Base-by-base conservation (phyloP, 2,329 filamentous ascomycete genomes). In the Penicillium sumatraense region DNA sequence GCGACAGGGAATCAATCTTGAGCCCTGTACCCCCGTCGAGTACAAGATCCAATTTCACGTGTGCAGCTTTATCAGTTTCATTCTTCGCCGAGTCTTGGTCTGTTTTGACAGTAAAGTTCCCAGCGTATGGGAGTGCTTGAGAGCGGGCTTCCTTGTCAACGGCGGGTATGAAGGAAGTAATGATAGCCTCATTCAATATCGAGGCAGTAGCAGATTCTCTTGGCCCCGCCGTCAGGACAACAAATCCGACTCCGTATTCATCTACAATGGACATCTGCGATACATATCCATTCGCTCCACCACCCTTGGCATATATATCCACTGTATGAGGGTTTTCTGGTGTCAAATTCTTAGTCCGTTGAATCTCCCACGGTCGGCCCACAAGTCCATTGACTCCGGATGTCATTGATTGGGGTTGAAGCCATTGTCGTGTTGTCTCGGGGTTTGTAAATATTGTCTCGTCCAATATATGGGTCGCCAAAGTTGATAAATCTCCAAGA, bases 341-440 rank as follows among this genome's bases (percentile, higher is more conserved):
- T 0, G 66, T 66, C 0, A 75, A 44, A 21, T 65, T 58, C 0
- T 62, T 14, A 0, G 66, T 61, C 1, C 69, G 71, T 1, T 69
- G 63, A 13, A 76, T 74, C 42, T 77, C 74, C 75, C 74, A 76
- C 0, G 74, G 72, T 60, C 70, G 67, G 3, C 75, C 74, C 2
- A 73, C 72, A 20, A 73, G 64, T 11, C 62, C 65, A 23, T 64
- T 59, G 0, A 60, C 57, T 2, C 68, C 68, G 2, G 72, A 72
- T 1, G 68, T 68, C 26, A 70, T 67, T 0, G 72, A 62, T 1
- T 44, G 48, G 0, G 75, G 75, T 24, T 76, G 75, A 5, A 76
- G 64, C 75, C 75, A 77, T 20, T 60, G 54, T 23, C 62, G 20
- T 8, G 66, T 64, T 42, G 69, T 51, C 1, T 68, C 45, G 0